These are phyloP conservation scores for Mucor mucedo DNA, from an alignment of 371 early-diverging fungal genomes.

Conservation along the genomic window DNA sequence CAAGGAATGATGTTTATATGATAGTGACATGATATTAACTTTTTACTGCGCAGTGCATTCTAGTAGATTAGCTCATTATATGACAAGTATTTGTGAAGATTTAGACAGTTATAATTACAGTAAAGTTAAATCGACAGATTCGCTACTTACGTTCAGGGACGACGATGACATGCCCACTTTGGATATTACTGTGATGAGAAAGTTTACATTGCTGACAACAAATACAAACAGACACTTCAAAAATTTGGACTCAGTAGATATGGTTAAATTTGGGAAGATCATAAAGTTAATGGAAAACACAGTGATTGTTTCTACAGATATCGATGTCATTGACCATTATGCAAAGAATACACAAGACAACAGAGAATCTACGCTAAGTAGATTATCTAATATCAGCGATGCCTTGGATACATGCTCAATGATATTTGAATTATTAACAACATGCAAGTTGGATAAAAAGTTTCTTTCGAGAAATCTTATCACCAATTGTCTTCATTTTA, in stretches of 20 bases:
- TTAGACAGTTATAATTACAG: conserved; percentile 16
- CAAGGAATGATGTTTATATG: background rate
- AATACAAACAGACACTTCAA: conserved; percentile 7
- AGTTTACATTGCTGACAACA: conserved; percentile 3
- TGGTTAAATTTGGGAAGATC: conserved; percentile 20
- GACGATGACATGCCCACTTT: conserved; percentile 20
- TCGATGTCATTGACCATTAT: conserved; percentile 24
- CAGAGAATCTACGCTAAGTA: background rate
- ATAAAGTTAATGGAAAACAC: conserved; percentile 30
- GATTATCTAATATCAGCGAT: conserved; percentile 5
- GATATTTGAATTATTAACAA: conserved; percentile 34
- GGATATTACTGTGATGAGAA: conserved; percentile 24
- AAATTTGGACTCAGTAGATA: conserved; percentile 16
- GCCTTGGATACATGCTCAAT: conserved; percentile 35
- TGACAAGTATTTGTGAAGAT: conserved; percentile 23
- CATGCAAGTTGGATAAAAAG: conserved; percentile 37
- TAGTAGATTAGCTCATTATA: conserved; percentile 25
- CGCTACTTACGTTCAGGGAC: conserved; percentile 19
- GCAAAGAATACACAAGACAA: conserved; percentile 8
- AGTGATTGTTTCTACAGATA: conserved; percentile 15
- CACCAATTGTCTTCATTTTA: conserved; percentile 36
- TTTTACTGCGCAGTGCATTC: conserved; percentile 6
- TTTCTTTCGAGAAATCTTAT: conserved; percentile 33
- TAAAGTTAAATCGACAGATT: conserved; percentile 11
- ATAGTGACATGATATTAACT: background rate